Base-by-base conservation (phyloP, 78 protist species). In the Guillardia theta region DNA sequence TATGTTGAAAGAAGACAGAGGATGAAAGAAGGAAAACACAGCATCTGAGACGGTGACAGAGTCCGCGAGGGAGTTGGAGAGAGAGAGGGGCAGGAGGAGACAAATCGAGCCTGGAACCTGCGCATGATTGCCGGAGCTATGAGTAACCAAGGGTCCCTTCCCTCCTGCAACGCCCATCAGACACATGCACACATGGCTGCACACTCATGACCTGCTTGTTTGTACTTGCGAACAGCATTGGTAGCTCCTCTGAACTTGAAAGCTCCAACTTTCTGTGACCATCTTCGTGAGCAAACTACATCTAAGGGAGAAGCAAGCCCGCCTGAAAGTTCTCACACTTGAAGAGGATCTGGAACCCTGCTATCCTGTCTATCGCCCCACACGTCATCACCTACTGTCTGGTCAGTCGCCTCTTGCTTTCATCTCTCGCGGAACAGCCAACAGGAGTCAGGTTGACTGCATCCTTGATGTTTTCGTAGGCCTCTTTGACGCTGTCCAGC, bases 191-290 rank as follows among this genome's bases (percentile, higher is more conserved):
- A 3, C 70, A 6, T 0, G 15, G 44, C 5, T 70, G 87, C 87
- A 15, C 10, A 70, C 4, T 1, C 45, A 21, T 70, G 39, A 70
- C 4, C 33, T 4, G 5, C 10, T 3, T 70, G 87, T 18, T 9
- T 0, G 0, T 21, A 36, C 33, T 15, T 36, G 41, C 87, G 39
- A 0, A 96, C 88, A 10, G 97, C 95, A 46, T 95, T 96, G 46
- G 48, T 45, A 22, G 97, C 97, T 37, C 98, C 98, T 48, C 98
- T 94, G 48, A 93, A 93, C 62, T 97, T 97, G 95, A 97, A 97
- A 33, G 97, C 95, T 41, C 98, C 97, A 9, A 94, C 95, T 64
- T 87, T 39, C 48, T 41, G 88, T 4, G 10, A 15, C 24, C 33
- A 18, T 12, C 0, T 8, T 0, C 33, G 9, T 0, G 39, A 45